Base-by-base conservation (phyloP, 2,329 filamentous ascomycete species). In the Cladosporium sp. region DNA sequence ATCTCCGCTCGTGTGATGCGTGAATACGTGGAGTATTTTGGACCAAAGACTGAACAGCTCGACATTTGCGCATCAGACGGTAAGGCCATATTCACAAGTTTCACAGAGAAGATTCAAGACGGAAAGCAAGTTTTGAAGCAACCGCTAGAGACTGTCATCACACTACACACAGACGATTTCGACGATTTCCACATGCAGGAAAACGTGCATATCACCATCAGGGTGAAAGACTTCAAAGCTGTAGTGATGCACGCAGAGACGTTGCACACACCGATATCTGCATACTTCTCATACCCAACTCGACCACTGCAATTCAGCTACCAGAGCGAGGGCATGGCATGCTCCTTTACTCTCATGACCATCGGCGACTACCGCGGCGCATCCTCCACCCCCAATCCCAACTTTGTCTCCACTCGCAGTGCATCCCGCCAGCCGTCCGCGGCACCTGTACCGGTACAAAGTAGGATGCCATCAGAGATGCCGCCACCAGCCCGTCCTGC, bases 341-440 rank as follows among this genome's bases (percentile, higher is more conserved):
- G 86, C 71, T 87, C 92, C 62, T 92, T 91, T 65, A 87, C 91
- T 42, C 80, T 93, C 60, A 92, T 91, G 88, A 93, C 89, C 1
- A 84, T 88, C 8, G 89, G 89, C 13, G 88, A 91, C 54, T 74
- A 76, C 62, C 73, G 69, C 25, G 75, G 71, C 15, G 65, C 70
- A 4, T 73, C 77, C 4, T 67, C 62, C 15, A 64, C 65, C 44
- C 67, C 62, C 13, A 66, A 61, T 42, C 59, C 75, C 72, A 55
- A 77, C 73, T 57, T 74, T 69, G 51, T 72, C 67, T 59, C 72
- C 68, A 60, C 73, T 69, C 49, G 71, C 51, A 58, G 63, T 48
- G 62, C 58, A 22, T 60, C 63, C 6, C 54, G 62, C 32, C 66
- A 67, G 60, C 58, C 66, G 32, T 66, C 66, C 17, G 42, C 52